phyloP scores from a whole-genome alignment of 202 grass and related monocot species.

The Saccharum hybrid region DNA sequence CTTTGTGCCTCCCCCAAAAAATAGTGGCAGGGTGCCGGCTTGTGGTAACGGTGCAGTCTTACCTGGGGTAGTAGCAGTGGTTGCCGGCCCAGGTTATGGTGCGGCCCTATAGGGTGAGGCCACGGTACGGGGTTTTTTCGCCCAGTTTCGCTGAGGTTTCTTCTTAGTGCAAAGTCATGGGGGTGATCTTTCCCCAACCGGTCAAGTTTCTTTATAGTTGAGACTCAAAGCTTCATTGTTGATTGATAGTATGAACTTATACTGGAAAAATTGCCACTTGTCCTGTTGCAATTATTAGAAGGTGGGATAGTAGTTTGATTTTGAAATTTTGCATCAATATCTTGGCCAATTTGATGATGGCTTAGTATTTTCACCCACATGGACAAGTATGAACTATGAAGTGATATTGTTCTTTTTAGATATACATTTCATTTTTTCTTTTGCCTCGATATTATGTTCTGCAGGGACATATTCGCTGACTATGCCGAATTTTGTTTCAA shows the following conservation, averaged over 20 bases:
- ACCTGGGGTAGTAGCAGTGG: too few relatives aligned
- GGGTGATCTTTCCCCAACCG: not conserved
- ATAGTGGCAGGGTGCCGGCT: not conserved
- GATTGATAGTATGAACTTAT: slow-evolving; percentile 12
- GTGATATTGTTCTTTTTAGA: not conserved
- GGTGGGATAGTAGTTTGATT: not conserved
- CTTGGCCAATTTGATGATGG: not conserved
- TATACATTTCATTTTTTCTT: slow-evolving; percentile 3
- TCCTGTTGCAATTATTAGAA: not conserved
- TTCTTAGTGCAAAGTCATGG: not conserved
- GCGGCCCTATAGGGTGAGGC: not conserved
- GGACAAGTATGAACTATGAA: not conserved
- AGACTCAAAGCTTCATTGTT: not conserved
- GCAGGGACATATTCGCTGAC: slow-evolving; percentile 59
- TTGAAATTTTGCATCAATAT: not conserved
- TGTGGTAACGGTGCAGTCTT: not conserved
- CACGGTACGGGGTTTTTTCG: not conserved
- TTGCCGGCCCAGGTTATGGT: not conserved
- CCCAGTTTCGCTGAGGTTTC: not conserved
- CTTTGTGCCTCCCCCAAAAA: not conserved
- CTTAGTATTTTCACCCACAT: not conserved
- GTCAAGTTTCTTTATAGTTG: not conserved
- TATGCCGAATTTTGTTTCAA: slow-evolving; percentile 86
- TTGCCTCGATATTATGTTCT: slow-evolving; percentile 28
- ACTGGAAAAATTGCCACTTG: not conserved